phyloP scores from a whole-genome alignment of 208 protist genomes.

The Borovskyia barvae region DNA sequence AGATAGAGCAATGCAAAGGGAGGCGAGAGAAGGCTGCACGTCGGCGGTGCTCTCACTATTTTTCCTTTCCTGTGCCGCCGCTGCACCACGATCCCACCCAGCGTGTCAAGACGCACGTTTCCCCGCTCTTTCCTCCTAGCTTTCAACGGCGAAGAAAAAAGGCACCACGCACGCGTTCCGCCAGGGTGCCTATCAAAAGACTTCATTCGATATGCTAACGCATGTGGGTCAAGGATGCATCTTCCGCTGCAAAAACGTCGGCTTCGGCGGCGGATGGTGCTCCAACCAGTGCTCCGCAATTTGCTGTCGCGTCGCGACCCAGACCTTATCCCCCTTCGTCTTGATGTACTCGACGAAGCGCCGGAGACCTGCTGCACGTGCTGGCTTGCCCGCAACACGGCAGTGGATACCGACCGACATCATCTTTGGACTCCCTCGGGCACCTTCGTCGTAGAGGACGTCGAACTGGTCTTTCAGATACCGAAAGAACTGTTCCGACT shows the following conservation, averaged over 20 bases:
- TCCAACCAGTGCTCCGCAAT: conserved; percentile 32
- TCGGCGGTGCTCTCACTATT: too few species aligned
- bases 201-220: too few species aligned
- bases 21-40: too few species aligned
- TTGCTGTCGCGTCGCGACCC: conserved; percentile 26
- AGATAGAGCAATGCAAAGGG: too few species aligned
- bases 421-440: conserved; percentile 19
- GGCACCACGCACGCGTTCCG: too few species aligned
- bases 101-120: too few species aligned
- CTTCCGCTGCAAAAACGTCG: conserved; percentile 29
- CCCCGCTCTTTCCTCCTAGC: too few species aligned
- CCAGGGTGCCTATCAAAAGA: too few species aligned
- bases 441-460: conserved; percentile 35
- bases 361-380: conserved; percentile 16
- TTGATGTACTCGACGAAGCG: conserved; percentile 27
- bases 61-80: too few species aligned
- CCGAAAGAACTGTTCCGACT: conserved; percentile 37
- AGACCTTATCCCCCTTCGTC: conserved; percentile 23
- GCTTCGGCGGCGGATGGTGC: conserved; percentile 18
- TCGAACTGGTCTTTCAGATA: conserved; percentile 39
- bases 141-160: too few species aligned
- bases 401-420: conserved; percentile 39
- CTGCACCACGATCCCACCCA: too few species aligned
- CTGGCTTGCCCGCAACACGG: conserved; percentile 31
- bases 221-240: too few species aligned